Evolutionary conservation across 495 filamentous ascomycete species (phyloP).

Genomic region (Darksidea phi): DNA sequence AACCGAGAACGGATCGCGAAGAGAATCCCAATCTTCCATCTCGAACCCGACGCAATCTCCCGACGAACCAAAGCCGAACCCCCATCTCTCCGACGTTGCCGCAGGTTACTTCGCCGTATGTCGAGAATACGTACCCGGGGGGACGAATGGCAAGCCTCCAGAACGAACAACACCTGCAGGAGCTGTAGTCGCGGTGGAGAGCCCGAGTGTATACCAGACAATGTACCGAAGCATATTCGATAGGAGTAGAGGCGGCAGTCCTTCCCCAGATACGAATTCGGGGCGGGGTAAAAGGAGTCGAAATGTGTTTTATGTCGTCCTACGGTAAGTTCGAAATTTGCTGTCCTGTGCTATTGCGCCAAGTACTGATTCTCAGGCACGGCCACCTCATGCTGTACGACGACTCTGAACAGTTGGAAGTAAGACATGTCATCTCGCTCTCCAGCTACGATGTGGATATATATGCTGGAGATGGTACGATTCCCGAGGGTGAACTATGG

Average conservation of each 20-base stretch:
- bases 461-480: slow-evolving; percentile 71
- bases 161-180: slow-evolving; percentile 82
- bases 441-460: slow-evolving; percentile 83
- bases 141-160: slow-evolving; percentile 87
- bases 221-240: slow-evolving; percentile 98
- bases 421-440: slow-evolving; percentile 90
- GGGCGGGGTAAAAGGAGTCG: slow-evolving; percentile 70
- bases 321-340: slow-evolving; percentile 58
- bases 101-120: slow-evolving; percentile 94
- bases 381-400: slow-evolving; percentile 98
- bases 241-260: slow-evolving; percentile 56
- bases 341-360: background rate
- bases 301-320: slow-evolving; percentile 92
- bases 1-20: no score
- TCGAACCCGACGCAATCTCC: slow-evolving; percentile 6
- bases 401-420: slow-evolving; percentile 81
- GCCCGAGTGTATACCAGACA: slow-evolving; percentile 91
- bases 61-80: slow-evolving; percentile 20
- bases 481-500: slow-evolving; percentile 89
- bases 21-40: background rate
- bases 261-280: slow-evolving; percentile 51
- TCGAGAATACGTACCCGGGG: slow-evolving; percentile 85
- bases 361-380: slow-evolving; percentile 56
- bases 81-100: slow-evolving; percentile 75
- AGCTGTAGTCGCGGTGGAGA: slow-evolving; percentile 66